These are phyloP conservation scores for Raffaelea albimanens DNA, from an alignment of 2,329 filamentous ascomycete species.

Conservation along the genomic window DNA sequence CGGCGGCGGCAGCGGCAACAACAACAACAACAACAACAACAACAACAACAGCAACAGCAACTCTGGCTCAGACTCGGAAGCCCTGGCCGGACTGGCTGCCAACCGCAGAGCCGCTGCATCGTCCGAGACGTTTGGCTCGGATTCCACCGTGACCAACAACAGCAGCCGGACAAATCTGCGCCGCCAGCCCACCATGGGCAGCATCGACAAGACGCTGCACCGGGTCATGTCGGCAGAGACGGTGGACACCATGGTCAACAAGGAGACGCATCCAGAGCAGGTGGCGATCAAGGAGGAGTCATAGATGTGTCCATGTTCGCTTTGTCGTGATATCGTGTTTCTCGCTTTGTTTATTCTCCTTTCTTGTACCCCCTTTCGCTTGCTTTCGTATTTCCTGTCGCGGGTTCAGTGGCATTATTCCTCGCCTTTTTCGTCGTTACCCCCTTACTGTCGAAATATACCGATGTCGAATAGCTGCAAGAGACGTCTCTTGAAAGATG, in stretches of 20 bases:
- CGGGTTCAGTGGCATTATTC: no score
- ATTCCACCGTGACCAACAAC: no score
- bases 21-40: background rate
- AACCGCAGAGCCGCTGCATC: background rate
- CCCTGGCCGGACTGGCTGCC: background rate
- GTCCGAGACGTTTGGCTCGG: background rate
- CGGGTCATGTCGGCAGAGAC: constrained; percentile 5
- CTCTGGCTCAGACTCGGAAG: background rate
- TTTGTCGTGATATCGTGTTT: background rate
- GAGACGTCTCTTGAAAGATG: no score
- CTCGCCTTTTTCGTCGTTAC: no score
- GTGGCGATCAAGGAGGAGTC: no score
- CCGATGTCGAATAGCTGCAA: no score
- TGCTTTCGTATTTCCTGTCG: no score
- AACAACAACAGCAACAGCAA: background rate
- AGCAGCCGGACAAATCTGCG: background rate
- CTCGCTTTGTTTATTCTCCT: background rate
- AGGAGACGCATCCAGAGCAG: no score
- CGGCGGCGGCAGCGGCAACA: no score
- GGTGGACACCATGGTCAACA: background rate
- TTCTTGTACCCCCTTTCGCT: no score
- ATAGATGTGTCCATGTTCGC: no score
- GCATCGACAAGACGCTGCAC: constrained; percentile 3
- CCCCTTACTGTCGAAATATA: no score
- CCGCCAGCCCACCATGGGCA: constrained; percentile 4